These are phyloP conservation scores for Leucocoprinus gongylophorus DNA, from an alignment of 1,284 basidiomycete genomes.

Conservation along the genomic window DNA sequence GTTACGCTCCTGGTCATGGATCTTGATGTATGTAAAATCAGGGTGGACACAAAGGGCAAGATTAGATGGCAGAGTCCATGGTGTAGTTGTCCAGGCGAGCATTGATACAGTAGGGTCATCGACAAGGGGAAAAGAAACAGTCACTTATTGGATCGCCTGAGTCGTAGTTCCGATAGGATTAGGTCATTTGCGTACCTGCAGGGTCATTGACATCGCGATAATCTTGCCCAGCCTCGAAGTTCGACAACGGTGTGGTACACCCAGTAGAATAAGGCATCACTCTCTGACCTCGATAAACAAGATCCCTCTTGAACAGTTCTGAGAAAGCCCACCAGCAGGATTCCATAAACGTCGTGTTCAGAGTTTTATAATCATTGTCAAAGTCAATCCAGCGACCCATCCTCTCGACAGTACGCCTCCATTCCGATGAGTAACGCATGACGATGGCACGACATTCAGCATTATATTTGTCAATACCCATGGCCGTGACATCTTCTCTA, in stretches of 20 bases:
- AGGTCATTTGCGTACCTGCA: constrained; percentile 49
- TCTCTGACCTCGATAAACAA: constrained; percentile 90
- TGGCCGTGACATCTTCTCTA: constrained; percentile 88
- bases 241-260: constrained; percentile 93
- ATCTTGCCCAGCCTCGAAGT: constrained; percentile 94
- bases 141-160: constrained; percentile 45
- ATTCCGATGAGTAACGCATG: constrained; percentile 94
- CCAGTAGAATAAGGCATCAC: constrained; percentile 99
- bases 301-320: constrained; percentile 85
- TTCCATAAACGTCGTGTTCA: constrained; percentile 95
- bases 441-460: constrained; percentile 95
- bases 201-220: constrained; percentile 96
- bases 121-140: constrained; percentile 87
- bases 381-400: constrained; percentile 99
- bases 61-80: constrained; percentile 98
- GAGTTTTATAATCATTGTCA: constrained; percentile 98
- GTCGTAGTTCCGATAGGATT: background rate
- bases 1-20: constrained; percentile 85
- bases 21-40: constrained; percentile 95
- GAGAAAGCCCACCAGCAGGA: constrained; percentile 99
- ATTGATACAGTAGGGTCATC: constrained; percentile 90
- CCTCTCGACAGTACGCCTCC: constrained; percentile 92
- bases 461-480: constrained; percentile 99
- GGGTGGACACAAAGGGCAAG: constrained; percentile 95
- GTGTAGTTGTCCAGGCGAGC: constrained; percentile 98